Conservation (phyloP, 208 protist species). For the Jaenimonas drosophilae region DNA sequence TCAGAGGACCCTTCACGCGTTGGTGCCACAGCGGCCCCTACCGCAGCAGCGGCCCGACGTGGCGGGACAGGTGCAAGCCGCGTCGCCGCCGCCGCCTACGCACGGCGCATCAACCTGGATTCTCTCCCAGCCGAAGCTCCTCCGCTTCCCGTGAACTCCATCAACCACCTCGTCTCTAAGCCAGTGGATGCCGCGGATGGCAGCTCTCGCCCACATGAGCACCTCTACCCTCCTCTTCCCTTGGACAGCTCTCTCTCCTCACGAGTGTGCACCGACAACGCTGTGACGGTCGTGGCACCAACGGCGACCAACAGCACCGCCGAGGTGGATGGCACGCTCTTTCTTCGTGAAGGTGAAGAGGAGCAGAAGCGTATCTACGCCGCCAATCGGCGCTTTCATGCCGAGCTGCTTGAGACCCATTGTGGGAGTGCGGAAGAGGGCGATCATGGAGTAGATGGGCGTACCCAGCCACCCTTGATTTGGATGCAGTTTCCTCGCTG, state of each 20-base stretch:
- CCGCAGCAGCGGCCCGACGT: background rate
- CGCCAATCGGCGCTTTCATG: conserved; percentile 58
- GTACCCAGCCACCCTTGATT: conserved; percentile 13
- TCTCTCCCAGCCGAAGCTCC: too few relatives aligned
- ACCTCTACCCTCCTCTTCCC: conserved; percentile 20
- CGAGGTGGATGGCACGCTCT: conserved; percentile 32
- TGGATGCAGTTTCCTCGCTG: conserved; percentile 82
- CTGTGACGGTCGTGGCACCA: conserved; percentile 2
- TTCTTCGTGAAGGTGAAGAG: conserved; percentile 41
- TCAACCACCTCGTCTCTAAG: conserved; percentile 23
- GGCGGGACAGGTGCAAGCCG: conserved; percentile 5
- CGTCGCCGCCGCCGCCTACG: too few relatives aligned
- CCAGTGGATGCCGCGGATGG: conserved; percentile 5
- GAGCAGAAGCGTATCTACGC: conserved; percentile 24
- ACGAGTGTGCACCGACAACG: conserved; percentile 3
- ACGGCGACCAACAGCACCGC: too few relatives aligned
- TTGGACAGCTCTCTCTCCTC: conserved; percentile 11
- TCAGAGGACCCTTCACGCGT: background rate
- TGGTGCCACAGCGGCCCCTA: background rate
- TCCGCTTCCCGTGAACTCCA: conserved; percentile 41
- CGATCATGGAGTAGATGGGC: background rate
- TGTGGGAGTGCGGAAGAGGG: background rate
- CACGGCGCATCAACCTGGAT: too few relatives aligned
- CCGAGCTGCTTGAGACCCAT: conserved; percentile 23
- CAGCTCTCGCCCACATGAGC: too few relatives aligned